Base-by-base conservation (phyloP, 2,329 filamentous ascomycete species). In the Zalaria sp. region DNA sequence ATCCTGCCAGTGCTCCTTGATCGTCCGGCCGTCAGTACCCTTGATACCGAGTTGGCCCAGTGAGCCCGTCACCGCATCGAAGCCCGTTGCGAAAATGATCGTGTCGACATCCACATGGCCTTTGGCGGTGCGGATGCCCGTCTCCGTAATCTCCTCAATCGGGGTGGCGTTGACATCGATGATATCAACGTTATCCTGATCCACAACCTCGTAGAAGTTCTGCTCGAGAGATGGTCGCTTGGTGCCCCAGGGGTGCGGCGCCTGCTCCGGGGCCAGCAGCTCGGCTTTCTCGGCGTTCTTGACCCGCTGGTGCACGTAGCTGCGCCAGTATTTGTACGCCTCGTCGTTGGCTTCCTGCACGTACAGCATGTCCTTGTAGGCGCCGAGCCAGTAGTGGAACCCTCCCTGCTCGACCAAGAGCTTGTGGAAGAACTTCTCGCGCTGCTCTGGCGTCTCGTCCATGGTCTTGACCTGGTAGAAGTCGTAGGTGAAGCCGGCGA, bases 401-500 rank as follows among this genome's bases (percentile, higher is more conserved):
- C 59, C 60, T 40, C 73, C 75, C 6, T 25, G 8, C 2, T 56
- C 37, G 65, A 68, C 37, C 65, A 68, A 77, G 5, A 71, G 51
- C 3, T 57, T 44, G 44, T 75, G 64, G 45, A 67, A 71, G 11
- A 68, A 58, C 1, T 61, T 62, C 48, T 69, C 62, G 1, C 71
- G 66, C 39, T 73, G 62, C 39, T 71, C 69, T 5, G 50, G 48
- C 4, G 60, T 62, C 41, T 72, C 72, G 40, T 76, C 72, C 37
- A 73, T 54, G 10, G 51, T 53, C 41, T 56, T 52, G 42, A 50
- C 51, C 57, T 72, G 18, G 55, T 69, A 49, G 70, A 66, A 72
- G 48, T 72, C 69, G 48, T 74, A 80, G 2, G 64, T 56, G 52
- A 81, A 77, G 1, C 77, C 76, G 1, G 64, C 68, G 48, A 76